Evolutionary conservation across 306 rosid genomes (phyloP), one percentile per base, ranked within the genome.

Genomic region (Fragaria iinumae): DNA sequence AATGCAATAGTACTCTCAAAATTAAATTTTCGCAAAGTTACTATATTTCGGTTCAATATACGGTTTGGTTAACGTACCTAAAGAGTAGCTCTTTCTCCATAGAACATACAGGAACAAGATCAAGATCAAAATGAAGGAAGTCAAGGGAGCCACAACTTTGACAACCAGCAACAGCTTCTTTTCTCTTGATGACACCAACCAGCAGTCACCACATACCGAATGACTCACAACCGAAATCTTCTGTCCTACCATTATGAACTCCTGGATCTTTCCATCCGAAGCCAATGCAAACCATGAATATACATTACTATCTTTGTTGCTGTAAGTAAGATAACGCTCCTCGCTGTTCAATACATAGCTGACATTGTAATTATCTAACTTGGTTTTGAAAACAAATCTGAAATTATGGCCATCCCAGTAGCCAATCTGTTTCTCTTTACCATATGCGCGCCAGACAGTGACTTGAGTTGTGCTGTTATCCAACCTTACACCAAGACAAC

Each of bases 281-380:
- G 79, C 52, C 20, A 80, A 36, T 74, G 48, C 83, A 59, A 80
- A 67, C 79, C 83, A 67, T 5, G 83, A 48, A 36, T 32, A 16
- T 10, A 72, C 18, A 39, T 8, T 29, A 14, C 36, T 32, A 16
- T 72, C 64, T 27, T 32, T 80, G 39, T 74, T 80, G 23, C 10
- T 67, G 43, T 74, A 80, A 43, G 83, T 73, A 45, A 74, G 70
- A 74, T 74, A 80, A 25, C 32, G 39, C 72, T 74, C 79, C 0
- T 57, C 44, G n/a, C 21, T 48, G 23, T 68, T 67, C 23, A 60
- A 45, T 27, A 56, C 45, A 8, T 32, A 74, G 74, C 79, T 80
- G 65, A 67, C 34, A 21, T 74, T 80, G 41, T 67, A 48, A 44
- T 80, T 69, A 6, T 56, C 56, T 17, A 50, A 53, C 8, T 0